Evolutionary conservation across 2,329 filamentous ascomycete genomes (phyloP).

Genomic region (Pseudogymnoascus sp.): DNA sequence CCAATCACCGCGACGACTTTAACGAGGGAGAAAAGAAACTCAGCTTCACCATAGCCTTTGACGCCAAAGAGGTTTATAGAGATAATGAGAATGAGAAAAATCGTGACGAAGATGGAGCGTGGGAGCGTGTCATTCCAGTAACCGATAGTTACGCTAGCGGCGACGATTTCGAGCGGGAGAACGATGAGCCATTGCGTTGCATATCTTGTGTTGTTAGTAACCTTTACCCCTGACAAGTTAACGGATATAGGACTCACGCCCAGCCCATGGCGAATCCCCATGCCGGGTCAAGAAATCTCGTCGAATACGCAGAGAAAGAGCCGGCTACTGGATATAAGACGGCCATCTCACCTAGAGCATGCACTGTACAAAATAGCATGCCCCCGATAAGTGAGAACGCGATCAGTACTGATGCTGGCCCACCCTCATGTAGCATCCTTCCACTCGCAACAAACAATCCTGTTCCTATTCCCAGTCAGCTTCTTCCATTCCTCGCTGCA

Average conservation of each 20-base stretch:
- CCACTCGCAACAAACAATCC: constrained; percentile 84
- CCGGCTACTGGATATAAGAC: constrained; percentile 42
- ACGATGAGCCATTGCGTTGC: constrained; percentile 76
- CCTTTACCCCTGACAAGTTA: not conserved
- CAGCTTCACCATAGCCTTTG: constrained; percentile 79
- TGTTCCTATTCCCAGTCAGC: constrained; percentile 43
- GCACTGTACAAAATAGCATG: constrained; percentile 88
- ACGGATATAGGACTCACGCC: constrained; percentile 53
- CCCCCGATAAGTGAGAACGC: constrained; percentile 70
- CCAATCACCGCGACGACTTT: constrained; percentile 67
- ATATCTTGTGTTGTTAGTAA: constrained; percentile 43
- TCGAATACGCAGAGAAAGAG: constrained; percentile 36
- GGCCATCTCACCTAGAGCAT: constrained; percentile 87
- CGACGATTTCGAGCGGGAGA: constrained; percentile 73
- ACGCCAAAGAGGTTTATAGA: constrained; percentile 82
- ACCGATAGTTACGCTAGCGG: constrained; percentile 68
- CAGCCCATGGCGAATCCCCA: constrained; percentile 95
- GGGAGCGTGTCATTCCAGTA: constrained; percentile 54
- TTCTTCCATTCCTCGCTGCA: not conserved
- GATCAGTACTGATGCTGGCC: constrained; percentile 68
- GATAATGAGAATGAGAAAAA: constrained; percentile 74
- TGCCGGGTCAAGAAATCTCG: constrained; percentile 82
- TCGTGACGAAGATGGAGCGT: constrained; percentile 68
- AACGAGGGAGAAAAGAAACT: constrained; percentile 78
- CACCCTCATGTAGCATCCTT: constrained; percentile 58